A percentile compares a stretch with the other conserved stretches of the same genome.
These are phyloP conservation scores for Rhodotorula sp. DNA, from an alignment of 1,284 basidiomycete species.

Conservation along the genomic window DNA sequence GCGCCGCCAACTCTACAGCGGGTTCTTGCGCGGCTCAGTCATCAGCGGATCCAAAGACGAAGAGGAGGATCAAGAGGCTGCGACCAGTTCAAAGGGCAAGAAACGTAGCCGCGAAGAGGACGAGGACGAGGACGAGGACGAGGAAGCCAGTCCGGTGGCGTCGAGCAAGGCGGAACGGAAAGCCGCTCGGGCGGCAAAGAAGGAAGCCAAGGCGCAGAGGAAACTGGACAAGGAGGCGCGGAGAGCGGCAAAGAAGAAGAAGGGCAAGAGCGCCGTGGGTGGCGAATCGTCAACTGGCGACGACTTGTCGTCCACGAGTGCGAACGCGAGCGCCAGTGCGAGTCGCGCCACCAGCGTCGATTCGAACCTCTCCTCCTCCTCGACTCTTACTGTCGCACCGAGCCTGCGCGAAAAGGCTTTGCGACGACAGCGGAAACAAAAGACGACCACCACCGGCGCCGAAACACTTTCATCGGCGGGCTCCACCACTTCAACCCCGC, in stretches of 20 bases:
- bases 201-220: slow-evolving; percentile 12
- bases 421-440: background rate
- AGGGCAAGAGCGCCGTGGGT: background rate
- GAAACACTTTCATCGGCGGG: background rate
- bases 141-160: background rate
- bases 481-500: background rate
- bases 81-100: background rate
- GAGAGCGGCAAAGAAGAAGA: slow-evolving; percentile 5
- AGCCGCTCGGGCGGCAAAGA: slow-evolving; percentile 7
- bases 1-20: slow-evolving; percentile 67
- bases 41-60: slow-evolving; percentile 11
- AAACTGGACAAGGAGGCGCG: slow-evolving; percentile 12
- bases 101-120: slow-evolving; percentile 9
- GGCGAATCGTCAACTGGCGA: background rate
- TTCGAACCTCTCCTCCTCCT: background rate
- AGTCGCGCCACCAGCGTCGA: background rate
- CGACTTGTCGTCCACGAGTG: background rate
- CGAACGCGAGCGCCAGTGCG: background rate
- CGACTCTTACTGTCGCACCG: background rate
- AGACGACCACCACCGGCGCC: background rate
- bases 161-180: slow-evolving; percentile 1
- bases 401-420: background rate
- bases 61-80: background rate
- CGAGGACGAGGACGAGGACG: background rate
- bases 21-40: slow-evolving; percentile 67